These are phyloP conservation scores for Astrephomene gubernaculifera DNA, from an alignment of 139 green algal genomes.

Conservation along the genomic window DNA sequence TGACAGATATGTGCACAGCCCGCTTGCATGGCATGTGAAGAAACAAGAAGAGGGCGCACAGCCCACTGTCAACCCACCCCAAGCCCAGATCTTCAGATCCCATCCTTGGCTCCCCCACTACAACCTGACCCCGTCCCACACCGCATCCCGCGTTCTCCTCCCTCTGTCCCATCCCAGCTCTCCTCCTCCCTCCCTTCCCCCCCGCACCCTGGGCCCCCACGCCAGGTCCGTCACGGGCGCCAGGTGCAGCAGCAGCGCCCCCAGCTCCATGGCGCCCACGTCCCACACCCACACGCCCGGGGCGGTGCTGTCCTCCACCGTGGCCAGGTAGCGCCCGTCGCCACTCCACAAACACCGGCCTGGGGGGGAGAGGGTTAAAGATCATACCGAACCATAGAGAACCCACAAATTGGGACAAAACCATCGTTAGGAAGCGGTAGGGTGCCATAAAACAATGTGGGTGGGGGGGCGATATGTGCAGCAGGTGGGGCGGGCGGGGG, in stretches of 20 bases:
- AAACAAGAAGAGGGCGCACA: too few relatives aligned
- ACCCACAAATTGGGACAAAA: too few relatives aligned
- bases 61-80: too few relatives aligned
- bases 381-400: too few relatives aligned
- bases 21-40: too few relatives aligned
- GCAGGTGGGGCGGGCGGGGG: not conserved
- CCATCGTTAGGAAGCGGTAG: not conserved
- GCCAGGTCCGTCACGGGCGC: slow-evolving; percentile 53
- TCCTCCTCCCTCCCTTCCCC: not conserved
- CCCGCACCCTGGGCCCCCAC: slow-evolving; percentile 69
- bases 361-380: not conserved
- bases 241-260: slow-evolving; percentile 76
- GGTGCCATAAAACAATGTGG: not conserved
- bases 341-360: slow-evolving; percentile 69
- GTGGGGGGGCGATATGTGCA: too few relatives aligned
- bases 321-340: slow-evolving; percentile 78
- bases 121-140: too few relatives aligned
- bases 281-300: slow-evolving; percentile 87
- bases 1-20: too few relatives aligned
- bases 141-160: too few relatives aligned
- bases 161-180: too few relatives aligned
- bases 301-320: slow-evolving; percentile 80
- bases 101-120: too few relatives aligned
- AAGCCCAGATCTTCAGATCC: too few relatives aligned
- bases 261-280: slow-evolving; percentile 68